These are phyloP conservation scores for Auxenochlorella pyrenoidosa DNA, from an alignment of 139 green algal species.

Conservation along the genomic window DNA sequence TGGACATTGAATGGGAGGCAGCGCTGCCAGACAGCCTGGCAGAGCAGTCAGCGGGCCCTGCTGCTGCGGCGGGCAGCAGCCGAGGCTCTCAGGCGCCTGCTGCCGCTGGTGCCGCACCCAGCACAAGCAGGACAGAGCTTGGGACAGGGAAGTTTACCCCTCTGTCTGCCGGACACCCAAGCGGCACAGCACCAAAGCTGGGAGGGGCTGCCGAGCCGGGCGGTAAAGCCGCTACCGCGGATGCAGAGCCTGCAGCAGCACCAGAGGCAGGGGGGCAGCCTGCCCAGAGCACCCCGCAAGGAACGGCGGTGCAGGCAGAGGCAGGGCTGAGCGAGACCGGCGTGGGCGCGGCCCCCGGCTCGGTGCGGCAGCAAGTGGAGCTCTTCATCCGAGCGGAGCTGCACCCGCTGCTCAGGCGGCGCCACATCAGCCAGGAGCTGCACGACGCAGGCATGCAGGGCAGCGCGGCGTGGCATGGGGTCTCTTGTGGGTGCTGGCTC, in stretches of 20 bases:
- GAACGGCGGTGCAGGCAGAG: not conserved
- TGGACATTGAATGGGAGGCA: not conserved
- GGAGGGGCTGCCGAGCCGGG: not conserved
- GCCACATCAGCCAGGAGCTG: not conserved
- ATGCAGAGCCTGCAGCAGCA: not conserved
- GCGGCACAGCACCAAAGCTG: no score
- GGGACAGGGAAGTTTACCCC: no score
- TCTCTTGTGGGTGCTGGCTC: no score
- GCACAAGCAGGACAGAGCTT: no score
- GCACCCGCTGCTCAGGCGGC: conserved; percentile 8
- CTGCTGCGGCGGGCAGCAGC: not conserved
- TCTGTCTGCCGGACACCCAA: no score
- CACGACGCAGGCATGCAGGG: conserved; percentile 10
- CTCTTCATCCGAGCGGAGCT: conserved; percentile 15
- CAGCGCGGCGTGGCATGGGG: no score
- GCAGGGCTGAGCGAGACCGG: not conserved
- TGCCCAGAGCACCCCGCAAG: not conserved
- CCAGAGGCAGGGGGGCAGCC: not conserved
- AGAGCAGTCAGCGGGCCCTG: not conserved
- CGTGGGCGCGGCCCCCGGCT: not conserved
- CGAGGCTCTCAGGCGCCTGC: not conserved
- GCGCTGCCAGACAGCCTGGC: not conserved
- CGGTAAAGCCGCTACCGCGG: not conserved
- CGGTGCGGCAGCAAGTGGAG: conserved; percentile 10
- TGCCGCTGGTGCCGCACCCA: not conserved